phyloP scores from a whole-genome alignment of 768 basidiomycete genomes.

The Trametes punicea region DNA sequence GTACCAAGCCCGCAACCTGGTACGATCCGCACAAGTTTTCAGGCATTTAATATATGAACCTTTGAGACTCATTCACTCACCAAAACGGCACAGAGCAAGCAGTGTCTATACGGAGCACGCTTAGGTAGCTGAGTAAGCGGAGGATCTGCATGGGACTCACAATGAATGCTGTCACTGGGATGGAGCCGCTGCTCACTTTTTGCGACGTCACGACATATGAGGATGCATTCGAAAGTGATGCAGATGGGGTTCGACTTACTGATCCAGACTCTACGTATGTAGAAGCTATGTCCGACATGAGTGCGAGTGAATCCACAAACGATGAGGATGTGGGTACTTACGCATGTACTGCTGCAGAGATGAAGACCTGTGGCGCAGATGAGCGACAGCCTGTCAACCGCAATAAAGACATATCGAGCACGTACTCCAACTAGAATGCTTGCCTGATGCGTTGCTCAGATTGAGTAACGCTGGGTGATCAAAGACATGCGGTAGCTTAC shows the following conservation, averaged over 20 bases:
- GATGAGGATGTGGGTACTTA: neutral
- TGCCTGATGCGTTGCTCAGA: neutral
- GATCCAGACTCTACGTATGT: constrained; percentile 5
- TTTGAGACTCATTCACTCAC: neutral
- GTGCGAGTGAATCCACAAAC: neutral
- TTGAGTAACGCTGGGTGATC: too few relatives aligned
- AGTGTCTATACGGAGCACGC: neutral
- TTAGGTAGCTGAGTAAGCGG: neutral
- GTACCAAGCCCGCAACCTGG: constrained; percentile 3
- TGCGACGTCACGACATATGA: neutral
- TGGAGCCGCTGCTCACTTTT: constrained; percentile 2
- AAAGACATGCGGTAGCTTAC: neutral
- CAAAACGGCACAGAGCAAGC: constrained; percentile 4
- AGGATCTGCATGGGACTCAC: neutral
- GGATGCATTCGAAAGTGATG: neutral
- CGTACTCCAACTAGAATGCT: constrained; percentile 1
- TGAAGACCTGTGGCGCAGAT: neutral
- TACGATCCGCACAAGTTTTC: neutral
- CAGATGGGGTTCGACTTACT: neutral
- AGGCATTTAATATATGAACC: neutral
- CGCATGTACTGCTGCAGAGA: constrained; percentile 4
- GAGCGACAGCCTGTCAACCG: neutral
- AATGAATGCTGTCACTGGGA: neutral
- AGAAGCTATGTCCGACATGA: neutral
- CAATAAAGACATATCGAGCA: neutral